Conservation (phyloP, 2,329 filamentous ascomycete genomes). For the Pseudogymnoascus sp. region DNA sequence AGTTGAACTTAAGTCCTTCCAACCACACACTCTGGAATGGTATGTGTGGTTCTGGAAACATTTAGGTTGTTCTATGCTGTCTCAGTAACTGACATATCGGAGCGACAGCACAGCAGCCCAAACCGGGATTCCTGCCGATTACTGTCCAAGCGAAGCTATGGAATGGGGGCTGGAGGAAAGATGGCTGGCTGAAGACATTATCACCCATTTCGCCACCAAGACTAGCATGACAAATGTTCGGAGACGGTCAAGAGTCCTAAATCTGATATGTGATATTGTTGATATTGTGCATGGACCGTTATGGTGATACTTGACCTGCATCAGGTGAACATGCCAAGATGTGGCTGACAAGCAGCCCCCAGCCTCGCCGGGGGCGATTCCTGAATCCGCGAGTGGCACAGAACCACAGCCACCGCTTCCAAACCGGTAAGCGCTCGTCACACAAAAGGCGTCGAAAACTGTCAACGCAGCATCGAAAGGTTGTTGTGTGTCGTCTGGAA, state of each 20-base stretch:
- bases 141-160: background rate
- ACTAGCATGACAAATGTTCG: background rate
- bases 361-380: background rate
- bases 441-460: background rate
- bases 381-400: background rate
- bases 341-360: slow-evolving; percentile 1
- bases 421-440: background rate
- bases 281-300: background rate
- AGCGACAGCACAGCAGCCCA: background rate
- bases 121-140: background rate
- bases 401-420: background rate
- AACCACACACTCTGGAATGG: background rate
- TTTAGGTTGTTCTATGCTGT: background rate
- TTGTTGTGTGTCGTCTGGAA: background rate
- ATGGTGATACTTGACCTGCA: background rate
- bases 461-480: slow-evolving; percentile 1
- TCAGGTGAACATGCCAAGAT: background rate
- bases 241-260: background rate
- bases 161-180: background rate
- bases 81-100: background rate
- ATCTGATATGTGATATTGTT: background rate
- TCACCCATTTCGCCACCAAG: background rate
- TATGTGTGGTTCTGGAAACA: background rate
- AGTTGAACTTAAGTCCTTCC: background rate
- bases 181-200: background rate